phyloP scores from a whole-genome alignment of 2,329 filamentous ascomycete genomes.

The Clarireedia hainanense region DNA sequence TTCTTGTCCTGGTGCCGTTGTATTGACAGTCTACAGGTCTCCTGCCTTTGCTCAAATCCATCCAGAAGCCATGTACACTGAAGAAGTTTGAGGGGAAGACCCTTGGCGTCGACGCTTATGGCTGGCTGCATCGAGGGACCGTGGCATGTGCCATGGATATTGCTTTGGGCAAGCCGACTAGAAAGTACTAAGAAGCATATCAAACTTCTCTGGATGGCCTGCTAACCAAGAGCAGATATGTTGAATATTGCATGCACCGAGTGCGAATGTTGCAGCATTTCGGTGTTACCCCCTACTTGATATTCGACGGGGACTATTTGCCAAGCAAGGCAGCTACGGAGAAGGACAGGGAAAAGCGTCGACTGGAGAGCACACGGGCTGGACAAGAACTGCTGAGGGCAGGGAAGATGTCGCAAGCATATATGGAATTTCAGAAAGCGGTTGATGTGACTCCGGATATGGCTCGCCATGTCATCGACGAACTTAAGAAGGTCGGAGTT shows the following conservation, averaged over 20 bases:
- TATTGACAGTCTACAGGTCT: slow-evolving; percentile 50
- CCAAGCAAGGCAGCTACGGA: slow-evolving; percentile 92
- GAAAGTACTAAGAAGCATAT: slow-evolving; percentile 49
- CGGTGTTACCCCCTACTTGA: slow-evolving; percentile 85
- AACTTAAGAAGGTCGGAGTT: slow-evolving; percentile 72
- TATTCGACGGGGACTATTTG: slow-evolving; percentile 93
- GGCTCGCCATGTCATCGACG: slow-evolving; percentile 85
- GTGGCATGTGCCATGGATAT: slow-evolving; percentile 86
- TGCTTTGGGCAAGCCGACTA: slow-evolving; percentile 79
- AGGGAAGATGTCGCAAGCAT: slow-evolving; percentile 72
- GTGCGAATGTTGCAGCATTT: slow-evolving; percentile 93
- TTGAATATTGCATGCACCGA: slow-evolving; percentile 83
- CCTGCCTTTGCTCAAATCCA: slow-evolving; percentile 87
- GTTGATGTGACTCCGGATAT: slow-evolving; percentile 95
- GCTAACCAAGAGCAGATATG: slow-evolving; percentile 50
- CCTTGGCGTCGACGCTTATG: slow-evolving; percentile 93
- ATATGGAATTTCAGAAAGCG: slow-evolving; percentile 84
- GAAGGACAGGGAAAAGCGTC: slow-evolving; percentile 61
- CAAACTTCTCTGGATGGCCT: not conserved
- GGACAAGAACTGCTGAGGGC: slow-evolving; percentile 75
- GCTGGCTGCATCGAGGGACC: slow-evolving; percentile 93
- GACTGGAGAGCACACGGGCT: slow-evolving; percentile 66
- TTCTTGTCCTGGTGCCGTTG: slow-evolving; percentile 10
- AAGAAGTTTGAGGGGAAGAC: slow-evolving; percentile 84
- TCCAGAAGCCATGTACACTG: slow-evolving; percentile 79